Conservation (phyloP, 805 yeast genomes). For the Nakazawaea ambrosiae region DNA sequence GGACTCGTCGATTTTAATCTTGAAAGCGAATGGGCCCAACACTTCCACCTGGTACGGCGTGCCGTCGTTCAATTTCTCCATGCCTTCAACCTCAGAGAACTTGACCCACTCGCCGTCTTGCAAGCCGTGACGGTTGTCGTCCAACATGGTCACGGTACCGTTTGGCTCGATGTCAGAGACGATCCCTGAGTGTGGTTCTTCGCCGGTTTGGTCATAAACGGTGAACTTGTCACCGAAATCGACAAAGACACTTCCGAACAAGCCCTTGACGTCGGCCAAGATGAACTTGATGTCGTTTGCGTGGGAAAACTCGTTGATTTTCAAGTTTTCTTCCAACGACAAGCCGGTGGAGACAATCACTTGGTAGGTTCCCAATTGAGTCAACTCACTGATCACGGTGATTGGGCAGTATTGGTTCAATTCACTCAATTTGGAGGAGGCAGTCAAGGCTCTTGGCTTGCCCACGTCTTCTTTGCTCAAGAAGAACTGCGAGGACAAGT, state of each 20-base stretch:
- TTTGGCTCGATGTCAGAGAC: conserved; percentile 81
- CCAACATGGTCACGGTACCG: conserved; percentile 91
- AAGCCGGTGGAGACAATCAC: conserved; percentile 81
- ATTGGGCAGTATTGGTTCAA: conserved; percentile 89
- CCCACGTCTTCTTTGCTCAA: conserved; percentile 70
- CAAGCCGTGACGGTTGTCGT: conserved; percentile 87
- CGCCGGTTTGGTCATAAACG: conserved; percentile 83
- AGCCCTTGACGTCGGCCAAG: conserved; percentile 75
- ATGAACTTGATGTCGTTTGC: conserved; percentile 69
- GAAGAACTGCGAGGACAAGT: conserved; percentile 87
- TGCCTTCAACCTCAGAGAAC: conserved; percentile 80
- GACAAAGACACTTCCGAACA: conserved; percentile 82
- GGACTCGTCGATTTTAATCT: conserved; percentile 47
- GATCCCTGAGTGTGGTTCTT: conserved; percentile 82
- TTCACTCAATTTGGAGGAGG: conserved; percentile 66
- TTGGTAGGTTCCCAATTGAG: conserved; percentile 52
- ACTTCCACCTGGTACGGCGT: conserved; percentile 71
- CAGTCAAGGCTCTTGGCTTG: conserved; percentile 62
- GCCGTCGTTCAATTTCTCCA: conserved; percentile 68
- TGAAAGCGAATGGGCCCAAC: conserved; percentile 91
- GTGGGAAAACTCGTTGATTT: conserved; percentile 72
- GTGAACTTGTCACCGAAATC: conserved; percentile 83
- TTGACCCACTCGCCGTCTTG: conserved; percentile 89
- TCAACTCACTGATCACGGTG: conserved; percentile 50
- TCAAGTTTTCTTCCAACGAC: conserved; percentile 65